These are phyloP conservation scores for Lineolata rhizophorae DNA, from an alignment of 495 filamentous ascomycete species.

Conservation along the genomic window DNA sequence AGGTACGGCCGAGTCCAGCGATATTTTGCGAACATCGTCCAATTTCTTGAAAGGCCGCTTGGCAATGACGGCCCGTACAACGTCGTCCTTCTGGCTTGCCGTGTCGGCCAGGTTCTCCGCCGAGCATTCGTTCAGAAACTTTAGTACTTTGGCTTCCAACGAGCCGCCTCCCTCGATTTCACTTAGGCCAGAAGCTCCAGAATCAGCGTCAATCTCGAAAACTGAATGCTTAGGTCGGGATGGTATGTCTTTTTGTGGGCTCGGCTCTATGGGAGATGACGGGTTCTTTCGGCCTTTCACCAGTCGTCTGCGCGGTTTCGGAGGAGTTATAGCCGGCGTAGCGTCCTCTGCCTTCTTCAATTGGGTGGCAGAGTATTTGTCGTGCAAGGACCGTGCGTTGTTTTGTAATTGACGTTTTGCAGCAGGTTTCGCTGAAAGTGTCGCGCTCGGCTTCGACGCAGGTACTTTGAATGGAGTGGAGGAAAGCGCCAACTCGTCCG, in stretches of 20 bases:
- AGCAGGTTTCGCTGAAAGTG: no score
- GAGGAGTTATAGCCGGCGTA: slow-evolving; percentile 1
- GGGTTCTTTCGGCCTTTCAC: slow-evolving; percentile 12
- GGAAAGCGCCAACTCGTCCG: no score
- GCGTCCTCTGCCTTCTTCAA: background rate
- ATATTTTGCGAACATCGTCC: slow-evolving; percentile 29
- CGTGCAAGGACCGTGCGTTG: no score
- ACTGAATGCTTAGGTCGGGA: no score
- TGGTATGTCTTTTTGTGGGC: background rate
- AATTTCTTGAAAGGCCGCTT: background rate
- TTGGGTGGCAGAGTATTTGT: no score
- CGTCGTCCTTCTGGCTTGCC: background rate
- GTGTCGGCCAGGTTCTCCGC: background rate
- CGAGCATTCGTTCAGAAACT: background rate
- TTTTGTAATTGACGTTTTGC: no score
- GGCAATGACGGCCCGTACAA: background rate
- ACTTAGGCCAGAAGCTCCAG: no score
- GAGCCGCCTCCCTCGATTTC: no score
- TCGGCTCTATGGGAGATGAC: slow-evolving; percentile 4
- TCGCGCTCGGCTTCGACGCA: no score
- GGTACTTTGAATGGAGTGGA: no score
- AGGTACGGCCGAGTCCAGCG: slow-evolving; percentile 23
- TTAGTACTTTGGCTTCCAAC: background rate
- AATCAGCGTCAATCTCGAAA: no score
- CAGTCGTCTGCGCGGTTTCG: slow-evolving; percentile 7